These are phyloP conservation scores for Amanita subjunquillea DNA, from an alignment of 768 basidiomycete genomes.

Conservation along the genomic window DNA sequence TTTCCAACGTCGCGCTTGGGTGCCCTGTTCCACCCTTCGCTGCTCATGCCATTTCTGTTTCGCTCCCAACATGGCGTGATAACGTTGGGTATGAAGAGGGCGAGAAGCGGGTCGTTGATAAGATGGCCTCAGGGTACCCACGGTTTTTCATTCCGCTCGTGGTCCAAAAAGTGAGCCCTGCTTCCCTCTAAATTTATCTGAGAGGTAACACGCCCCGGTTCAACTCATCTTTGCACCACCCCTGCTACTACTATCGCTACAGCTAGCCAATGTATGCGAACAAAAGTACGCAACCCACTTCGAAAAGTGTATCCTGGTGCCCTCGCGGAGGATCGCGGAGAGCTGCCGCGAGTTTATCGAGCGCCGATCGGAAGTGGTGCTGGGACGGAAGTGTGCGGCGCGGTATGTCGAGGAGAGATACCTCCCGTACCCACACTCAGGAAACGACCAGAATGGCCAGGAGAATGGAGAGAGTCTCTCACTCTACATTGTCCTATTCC, in stretches of 20 bases:
- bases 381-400: slow-evolving; percentile 14
- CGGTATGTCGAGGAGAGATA: slow-evolving; percentile 28
- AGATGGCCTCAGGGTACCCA: slow-evolving; percentile 87
- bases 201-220: too few species aligned
- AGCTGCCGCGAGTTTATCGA: slow-evolving; percentile 69
- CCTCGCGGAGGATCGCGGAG: slow-evolving; percentile 62
- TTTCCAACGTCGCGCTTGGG: slow-evolving; percentile 28
- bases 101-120: slow-evolving; percentile 63
- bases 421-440: slow-evolving; percentile 12
- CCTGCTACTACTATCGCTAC: background rate
- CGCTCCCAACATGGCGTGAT: slow-evolving; percentile 86
- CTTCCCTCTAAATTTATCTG: too few species aligned
- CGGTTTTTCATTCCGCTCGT: slow-evolving; percentile 87
- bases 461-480: slow-evolving; percentile 27
- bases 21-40: slow-evolving; percentile 53
- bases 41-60: slow-evolving; percentile 88
- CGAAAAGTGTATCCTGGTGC: slow-evolving; percentile 75
- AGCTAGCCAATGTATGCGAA: slow-evolving; percentile 75
- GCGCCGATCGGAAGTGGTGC: slow-evolving; percentile 28
- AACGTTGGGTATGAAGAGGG: slow-evolving; percentile 90
- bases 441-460: slow-evolving; percentile 14
- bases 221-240: too few species aligned
- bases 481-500: slow-evolving; percentile 79
- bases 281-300: slow-evolving; percentile 63
- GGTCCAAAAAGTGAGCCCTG: slow-evolving; percentile 63